These are phyloP conservation scores for Trametes versicolor DNA, from an alignment of 1,284 basidiomycete species.

Conservation along the genomic window DNA sequence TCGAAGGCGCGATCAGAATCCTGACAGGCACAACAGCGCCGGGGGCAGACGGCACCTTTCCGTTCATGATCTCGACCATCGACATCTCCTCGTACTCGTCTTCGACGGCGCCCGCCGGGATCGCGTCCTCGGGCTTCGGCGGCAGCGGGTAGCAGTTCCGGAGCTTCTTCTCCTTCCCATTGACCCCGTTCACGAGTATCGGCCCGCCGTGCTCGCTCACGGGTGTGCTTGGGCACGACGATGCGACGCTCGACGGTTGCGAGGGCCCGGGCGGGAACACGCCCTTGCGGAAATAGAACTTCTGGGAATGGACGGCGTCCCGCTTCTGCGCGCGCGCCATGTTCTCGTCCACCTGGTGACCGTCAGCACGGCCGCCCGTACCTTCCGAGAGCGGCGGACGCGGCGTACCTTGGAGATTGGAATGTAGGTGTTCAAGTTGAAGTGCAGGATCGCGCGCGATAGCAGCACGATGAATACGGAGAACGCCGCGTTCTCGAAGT, in stretches of 20 bases:
- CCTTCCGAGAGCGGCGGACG: neutral
- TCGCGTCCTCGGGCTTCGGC: constrained; percentile 60
- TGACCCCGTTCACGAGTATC: constrained; percentile 37
- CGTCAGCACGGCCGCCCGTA: constrained; percentile 1
- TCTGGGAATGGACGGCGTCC: constrained; percentile 78
- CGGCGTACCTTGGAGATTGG: constrained; percentile 91
- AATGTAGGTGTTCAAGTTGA: constrained; percentile 95
- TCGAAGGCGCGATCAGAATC: constrained; percentile 4
- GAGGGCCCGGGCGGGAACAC: constrained; percentile 73
- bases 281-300: constrained; percentile 93
- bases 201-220: constrained; percentile 45
- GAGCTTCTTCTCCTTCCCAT: constrained; percentile 68
- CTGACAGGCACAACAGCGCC: neutral
- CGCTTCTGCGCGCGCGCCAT: constrained; percentile 92
- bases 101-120: constrained; percentile 60
- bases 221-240: constrained; percentile 64
- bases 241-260: constrained; percentile 51
- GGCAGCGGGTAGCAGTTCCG: constrained; percentile 75
- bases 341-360: constrained; percentile 91
- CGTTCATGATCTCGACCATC: constrained; percentile 94
- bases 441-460: constrained; percentile 91
- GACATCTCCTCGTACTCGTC: constrained; percentile 94
- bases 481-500: constrained; percentile 99
- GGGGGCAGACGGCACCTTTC: constrained; percentile 63
- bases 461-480: constrained; percentile 94